A percentile compares a stretch with the other conserved stretches of the same genome.
phyloP scores from a whole-genome alignment of 345 rosid genomes.

The Eutrema japonicum region DNA sequence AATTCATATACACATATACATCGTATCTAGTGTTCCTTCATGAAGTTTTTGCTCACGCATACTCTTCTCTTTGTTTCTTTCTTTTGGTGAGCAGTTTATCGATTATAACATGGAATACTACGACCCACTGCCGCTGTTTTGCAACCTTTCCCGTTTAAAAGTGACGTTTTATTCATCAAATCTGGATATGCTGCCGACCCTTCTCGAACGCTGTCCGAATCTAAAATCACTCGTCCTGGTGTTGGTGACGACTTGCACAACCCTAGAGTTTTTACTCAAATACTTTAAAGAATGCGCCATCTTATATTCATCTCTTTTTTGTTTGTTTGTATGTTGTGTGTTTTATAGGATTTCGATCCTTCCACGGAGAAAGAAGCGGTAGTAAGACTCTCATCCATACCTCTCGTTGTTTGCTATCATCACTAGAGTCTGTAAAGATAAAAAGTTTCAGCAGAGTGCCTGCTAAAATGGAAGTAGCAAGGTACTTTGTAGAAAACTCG shows the following conservation, averaged over 20 bases:
- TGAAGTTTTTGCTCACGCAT: constrained; percentile 1
- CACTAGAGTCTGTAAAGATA: constrained; percentile 35
- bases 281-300: background rate
- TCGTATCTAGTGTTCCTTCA: background rate
- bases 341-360: background rate
- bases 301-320: background rate
- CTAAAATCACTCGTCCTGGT: background rate
- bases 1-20: background rate
- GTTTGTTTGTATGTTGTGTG: background rate
- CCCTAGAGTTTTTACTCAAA: background rate
- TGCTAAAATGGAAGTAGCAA: constrained; percentile 31
- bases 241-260: background rate
- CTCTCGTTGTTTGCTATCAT: constrained; percentile 30
- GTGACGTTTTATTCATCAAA: background rate
- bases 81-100: constrained; percentile 23
- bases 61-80: background rate
- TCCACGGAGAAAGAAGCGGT: background rate
- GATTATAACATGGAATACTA: background rate
- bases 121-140: constrained; percentile 24
- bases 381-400: constrained; percentile 2
- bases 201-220: background rate
- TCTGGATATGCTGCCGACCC: constrained; percentile 3
- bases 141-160: constrained; percentile 20
- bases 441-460: background rate
- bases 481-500: constrained; percentile 25